Evolutionary conservation across 1,139 yeast genomes (phyloP).

Genomic region (Geotrichum reessii): DNA sequence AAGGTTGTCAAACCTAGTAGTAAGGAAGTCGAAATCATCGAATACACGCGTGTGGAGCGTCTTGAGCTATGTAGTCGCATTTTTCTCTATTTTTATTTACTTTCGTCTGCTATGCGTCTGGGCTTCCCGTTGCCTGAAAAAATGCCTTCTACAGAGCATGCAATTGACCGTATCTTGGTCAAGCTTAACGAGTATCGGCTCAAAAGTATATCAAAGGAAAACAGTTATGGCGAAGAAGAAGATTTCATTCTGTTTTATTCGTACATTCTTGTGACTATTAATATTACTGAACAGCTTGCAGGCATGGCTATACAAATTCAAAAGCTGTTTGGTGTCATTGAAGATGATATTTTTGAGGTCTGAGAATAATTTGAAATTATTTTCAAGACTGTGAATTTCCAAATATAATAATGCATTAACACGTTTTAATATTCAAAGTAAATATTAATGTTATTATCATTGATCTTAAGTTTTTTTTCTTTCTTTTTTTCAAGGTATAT

Average conservation of each 20-base stretch:
- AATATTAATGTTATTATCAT: not conserved
- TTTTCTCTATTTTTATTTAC: conserved; percentile 68
- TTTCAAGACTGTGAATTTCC: not conserved
- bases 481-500: too few relatives aligned
- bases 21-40: conserved; percentile 53
- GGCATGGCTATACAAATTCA: conserved; percentile 50
- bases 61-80: conserved; percentile 65
- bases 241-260: conserved; percentile 74
- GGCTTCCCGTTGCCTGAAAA: conserved; percentile 74
- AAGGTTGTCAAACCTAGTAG: conserved; percentile 52
- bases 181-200: conserved; percentile 43
- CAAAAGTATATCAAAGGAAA: not conserved
- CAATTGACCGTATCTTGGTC: conserved; percentile 61
- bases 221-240: conserved; percentile 39
- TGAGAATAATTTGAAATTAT: conserved; percentile 1
- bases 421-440: too few relatives aligned
- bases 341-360: conserved; percentile 46
- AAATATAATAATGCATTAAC: not conserved
- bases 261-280: conserved; percentile 64
- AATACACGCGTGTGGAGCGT: conserved; percentile 54
- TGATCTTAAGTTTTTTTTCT: too few relatives aligned
- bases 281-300: conserved; percentile 61
- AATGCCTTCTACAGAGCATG: conserved; percentile 73
- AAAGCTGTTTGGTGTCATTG: conserved; percentile 57
- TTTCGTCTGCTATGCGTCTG: conserved; percentile 68